These are phyloP conservation scores for Colletotrichum simmondsii DNA, from an alignment of 2,329 filamentous ascomycete species.

Conservation along the genomic window DNA sequence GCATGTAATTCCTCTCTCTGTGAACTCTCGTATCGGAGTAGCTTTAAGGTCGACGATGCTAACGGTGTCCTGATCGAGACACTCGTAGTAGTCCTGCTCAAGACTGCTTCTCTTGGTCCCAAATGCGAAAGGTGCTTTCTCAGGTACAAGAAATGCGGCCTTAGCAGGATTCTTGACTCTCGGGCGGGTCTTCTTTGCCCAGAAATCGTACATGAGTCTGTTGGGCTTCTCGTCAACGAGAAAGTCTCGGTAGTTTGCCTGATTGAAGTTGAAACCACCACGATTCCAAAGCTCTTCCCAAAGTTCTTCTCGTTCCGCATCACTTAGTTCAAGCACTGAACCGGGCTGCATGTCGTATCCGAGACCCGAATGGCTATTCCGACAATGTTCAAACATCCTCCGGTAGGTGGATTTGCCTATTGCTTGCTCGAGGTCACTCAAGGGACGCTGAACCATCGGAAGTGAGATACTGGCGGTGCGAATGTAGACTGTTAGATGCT, in stretches of 20 bases:
- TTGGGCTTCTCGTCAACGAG: slow-evolving; percentile 55
- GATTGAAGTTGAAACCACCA: slow-evolving; percentile 59
- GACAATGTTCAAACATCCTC: slow-evolving; percentile 54
- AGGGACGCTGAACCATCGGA: slow-evolving; percentile 63
- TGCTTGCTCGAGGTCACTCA: slow-evolving; percentile 58
- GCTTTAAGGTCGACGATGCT: slow-evolving; percentile 55
- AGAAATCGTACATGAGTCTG: slow-evolving; percentile 58
- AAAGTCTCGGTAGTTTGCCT: slow-evolving; percentile 57
- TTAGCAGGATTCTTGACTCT: slow-evolving; percentile 57
- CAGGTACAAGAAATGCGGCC: slow-evolving; percentile 57
- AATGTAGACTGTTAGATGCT: slow-evolving; percentile 60
- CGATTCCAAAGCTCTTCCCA: slow-evolving; percentile 56
- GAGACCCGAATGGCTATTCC: slow-evolving; percentile 63
- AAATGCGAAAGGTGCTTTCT: slow-evolving; percentile 55
- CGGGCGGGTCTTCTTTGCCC: slow-evolving; percentile 53
- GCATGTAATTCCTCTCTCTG: slow-evolving; percentile 49
- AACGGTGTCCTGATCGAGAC: slow-evolving; percentile 57
- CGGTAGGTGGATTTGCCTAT: slow-evolving; percentile 47
- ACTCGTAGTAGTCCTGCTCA: slow-evolving; percentile 62
- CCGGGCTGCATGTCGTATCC: slow-evolving; percentile 57
- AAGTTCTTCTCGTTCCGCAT: slow-evolving; percentile 53
- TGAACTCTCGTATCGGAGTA: slow-evolving; percentile 53
- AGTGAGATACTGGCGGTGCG: slow-evolving; percentile 68
- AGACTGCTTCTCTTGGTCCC: slow-evolving; percentile 58
- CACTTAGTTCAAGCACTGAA: slow-evolving; percentile 51